Evolutionary conservation across 345 rosid species (phyloP).

Genomic region (Sonneratia alba): DNA sequence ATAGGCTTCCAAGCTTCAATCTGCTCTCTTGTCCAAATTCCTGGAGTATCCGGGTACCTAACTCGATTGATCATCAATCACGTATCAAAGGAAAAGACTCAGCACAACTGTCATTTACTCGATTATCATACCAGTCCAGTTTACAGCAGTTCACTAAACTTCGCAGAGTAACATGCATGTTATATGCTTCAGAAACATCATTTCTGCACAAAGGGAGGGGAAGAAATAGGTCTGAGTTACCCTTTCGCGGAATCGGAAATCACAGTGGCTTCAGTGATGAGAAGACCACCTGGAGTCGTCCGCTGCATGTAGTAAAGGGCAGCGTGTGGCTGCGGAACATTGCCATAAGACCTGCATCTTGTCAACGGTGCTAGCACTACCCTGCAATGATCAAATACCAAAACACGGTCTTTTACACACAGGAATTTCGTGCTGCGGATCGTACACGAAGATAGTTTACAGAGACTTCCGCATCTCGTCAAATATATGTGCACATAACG

Average conservation of each 20-base stretch:
- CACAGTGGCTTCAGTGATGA: slow-evolving; percentile 19
- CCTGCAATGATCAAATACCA: slow-evolving; percentile 11
- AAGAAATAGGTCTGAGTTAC: slow-evolving; percentile 4
- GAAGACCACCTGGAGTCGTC: slow-evolving; percentile 19
- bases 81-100: not conserved
- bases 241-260: slow-evolving; percentile 21
- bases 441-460: too few relatives aligned
- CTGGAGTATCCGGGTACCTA: slow-evolving; percentile 15
- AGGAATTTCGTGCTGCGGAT: too few relatives aligned
- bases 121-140: too few relatives aligned
- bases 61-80: not conserved
- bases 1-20: slow-evolving; percentile 19
- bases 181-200: not conserved
- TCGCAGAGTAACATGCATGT: too few relatives aligned
- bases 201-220: too few relatives aligned
- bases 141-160: too few relatives aligned
- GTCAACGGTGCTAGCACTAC: slow-evolving; percentile 21
- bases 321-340: slow-evolving; percentile 23
- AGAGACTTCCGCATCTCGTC: too few relatives aligned
- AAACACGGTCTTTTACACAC: not conserved
- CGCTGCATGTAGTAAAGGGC: slow-evolving; percentile 26
- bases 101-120: not conserved
- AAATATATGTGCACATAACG: too few relatives aligned
- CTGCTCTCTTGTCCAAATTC: slow-evolving; percentile 18
- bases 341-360: slow-evolving; percentile 17